Evolutionary conservation across 83 land plant species (phyloP).

Genomic region (Picea mariana): DNA sequence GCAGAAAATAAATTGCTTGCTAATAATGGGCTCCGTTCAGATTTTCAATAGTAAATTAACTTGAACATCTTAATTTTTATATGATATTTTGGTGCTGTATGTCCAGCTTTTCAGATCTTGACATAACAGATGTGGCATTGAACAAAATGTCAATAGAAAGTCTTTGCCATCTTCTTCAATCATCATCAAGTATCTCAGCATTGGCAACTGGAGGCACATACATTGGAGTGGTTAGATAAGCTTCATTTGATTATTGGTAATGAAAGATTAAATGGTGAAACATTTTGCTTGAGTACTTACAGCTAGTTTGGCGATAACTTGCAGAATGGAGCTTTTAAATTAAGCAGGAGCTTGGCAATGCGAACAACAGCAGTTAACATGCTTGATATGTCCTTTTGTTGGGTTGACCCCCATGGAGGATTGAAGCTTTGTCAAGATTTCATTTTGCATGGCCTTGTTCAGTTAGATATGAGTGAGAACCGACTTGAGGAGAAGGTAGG

Average conservation of each 20-base stretch:
- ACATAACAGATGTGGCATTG: conserved; percentile 46
- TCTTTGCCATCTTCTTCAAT: conserved; percentile 49
- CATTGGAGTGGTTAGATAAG: conserved; percentile 54
- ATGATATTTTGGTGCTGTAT: not conserved
- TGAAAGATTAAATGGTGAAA: not conserved
- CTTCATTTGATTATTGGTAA: not conserved
- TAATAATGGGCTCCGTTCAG: not conserved
- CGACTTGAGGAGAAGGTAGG: conserved; percentile 46
- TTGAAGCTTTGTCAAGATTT: conserved; percentile 20
- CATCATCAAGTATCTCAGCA: conserved; percentile 37
- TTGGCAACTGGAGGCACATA: conserved; percentile 44
- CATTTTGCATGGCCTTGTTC: conserved; percentile 27
- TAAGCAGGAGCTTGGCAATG: conserved; percentile 33
- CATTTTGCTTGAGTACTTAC: not conserved
- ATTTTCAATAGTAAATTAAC: not conserved
- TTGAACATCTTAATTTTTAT: not conserved
- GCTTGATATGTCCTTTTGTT: conserved; percentile 59
- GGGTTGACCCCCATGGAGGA: conserved; percentile 25
- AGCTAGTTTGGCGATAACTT: not conserved
- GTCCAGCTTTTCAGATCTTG: conserved; percentile 54
- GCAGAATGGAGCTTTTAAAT: conserved; percentile 50
- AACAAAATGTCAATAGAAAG: conserved; percentile 44
- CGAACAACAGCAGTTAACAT: conserved; percentile 32
- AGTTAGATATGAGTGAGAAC: conserved; percentile 64
- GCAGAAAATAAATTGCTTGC: no score